These are phyloP conservation scores for Fusarium acutatum DNA, from an alignment of 2,329 filamentous ascomycete species.

Conservation along the genomic window DNA sequence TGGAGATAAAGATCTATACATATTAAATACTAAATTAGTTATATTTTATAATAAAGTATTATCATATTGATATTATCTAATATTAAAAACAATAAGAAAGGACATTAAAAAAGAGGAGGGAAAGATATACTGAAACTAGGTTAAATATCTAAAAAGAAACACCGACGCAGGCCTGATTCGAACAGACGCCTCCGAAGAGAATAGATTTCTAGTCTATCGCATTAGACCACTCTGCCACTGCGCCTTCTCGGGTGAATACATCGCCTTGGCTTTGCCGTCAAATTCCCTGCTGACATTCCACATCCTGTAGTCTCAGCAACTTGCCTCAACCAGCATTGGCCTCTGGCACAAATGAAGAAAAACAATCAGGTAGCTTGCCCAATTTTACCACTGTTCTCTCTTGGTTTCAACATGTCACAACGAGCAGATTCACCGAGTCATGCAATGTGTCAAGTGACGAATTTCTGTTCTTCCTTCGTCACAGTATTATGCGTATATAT, in stretches of 20 bases:
- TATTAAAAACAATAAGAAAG: no score
- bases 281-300: fast-evolving
- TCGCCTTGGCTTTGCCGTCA: fast-evolving
- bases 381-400: no score
- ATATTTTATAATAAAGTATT: no score
- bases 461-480: constrained; percentile 28
- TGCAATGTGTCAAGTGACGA: not conserved
- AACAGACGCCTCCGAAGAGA: constrained; percentile 31
- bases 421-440: not conserved
- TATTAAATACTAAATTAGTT: no score
- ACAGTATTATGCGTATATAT: constrained; percentile 32
- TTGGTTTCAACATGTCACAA: not conserved
- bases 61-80: no score
- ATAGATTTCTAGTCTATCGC: constrained; percentile 34
- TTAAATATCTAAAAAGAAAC: not conserved
- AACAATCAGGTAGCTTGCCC: not conserved
- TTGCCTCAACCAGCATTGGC: not conserved
- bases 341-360: no score
- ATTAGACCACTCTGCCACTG: constrained; percentile 34
- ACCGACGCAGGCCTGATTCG: constrained; percentile 31
- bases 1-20: no score
- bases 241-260: not conserved
- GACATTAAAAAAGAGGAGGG: no score
- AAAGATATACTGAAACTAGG: no score
- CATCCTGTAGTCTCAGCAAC: no score